These are phyloP conservation scores for Talaromyces albobiverticillius DNA, from an alignment of 2,329 filamentous ascomycete genomes.

Conservation along the genomic window DNA sequence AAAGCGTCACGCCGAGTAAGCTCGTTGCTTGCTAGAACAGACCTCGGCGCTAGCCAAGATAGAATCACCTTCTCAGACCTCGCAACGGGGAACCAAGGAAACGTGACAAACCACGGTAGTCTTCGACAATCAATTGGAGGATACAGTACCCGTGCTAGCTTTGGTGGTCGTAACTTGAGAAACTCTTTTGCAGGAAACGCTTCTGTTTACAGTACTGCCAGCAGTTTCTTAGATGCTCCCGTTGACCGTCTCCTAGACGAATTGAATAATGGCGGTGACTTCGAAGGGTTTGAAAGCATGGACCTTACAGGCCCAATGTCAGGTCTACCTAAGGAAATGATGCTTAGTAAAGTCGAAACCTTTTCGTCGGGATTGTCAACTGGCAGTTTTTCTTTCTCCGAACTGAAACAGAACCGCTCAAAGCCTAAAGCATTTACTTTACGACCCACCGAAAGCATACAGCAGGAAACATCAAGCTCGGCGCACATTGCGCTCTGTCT, in stretches of 20 bases:
- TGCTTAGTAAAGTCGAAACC: slow-evolving; percentile 68
- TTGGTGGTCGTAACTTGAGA: slow-evolving; percentile 49
- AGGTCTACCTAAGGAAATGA: slow-evolving; percentile 68
- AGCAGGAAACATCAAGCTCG: slow-evolving; percentile 29
- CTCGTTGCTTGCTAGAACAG: slow-evolving; percentile 82
- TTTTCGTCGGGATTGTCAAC: slow-evolving; percentile 55
- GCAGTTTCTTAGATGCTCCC: slow-evolving; percentile 65
- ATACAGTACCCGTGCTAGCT: slow-evolving; percentile 62
- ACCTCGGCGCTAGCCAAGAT: slow-evolving; percentile 82
- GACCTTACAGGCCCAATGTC: slow-evolving; percentile 71
- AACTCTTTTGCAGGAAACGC: slow-evolving; percentile 54
- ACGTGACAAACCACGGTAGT: slow-evolving; percentile 40
- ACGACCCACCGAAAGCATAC: slow-evolving; percentile 41
- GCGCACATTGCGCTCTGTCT: slow-evolving; percentile 56
- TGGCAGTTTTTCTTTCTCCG: slow-evolving; percentile 26
- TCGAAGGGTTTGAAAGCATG: slow-evolving; percentile 70
- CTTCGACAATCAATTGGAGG: slow-evolving; percentile 71
- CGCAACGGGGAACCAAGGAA: slow-evolving; percentile 46
- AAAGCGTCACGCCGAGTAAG: slow-evolving; percentile 77
- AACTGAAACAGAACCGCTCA: slow-evolving; percentile 22
- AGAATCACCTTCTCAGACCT: slow-evolving; percentile 75
- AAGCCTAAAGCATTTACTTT: slow-evolving; percentile 62
- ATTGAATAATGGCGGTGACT: slow-evolving; percentile 58
- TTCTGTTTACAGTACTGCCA: slow-evolving; percentile 48
- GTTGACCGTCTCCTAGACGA: slow-evolving; percentile 69